Percentiles rank a stretch among this genome's conserved stretches.
Evolutionary conservation across 495 filamentous ascomycete species (phyloP).

Genomic region (Hypomontagnella submonticulosa): DNA sequence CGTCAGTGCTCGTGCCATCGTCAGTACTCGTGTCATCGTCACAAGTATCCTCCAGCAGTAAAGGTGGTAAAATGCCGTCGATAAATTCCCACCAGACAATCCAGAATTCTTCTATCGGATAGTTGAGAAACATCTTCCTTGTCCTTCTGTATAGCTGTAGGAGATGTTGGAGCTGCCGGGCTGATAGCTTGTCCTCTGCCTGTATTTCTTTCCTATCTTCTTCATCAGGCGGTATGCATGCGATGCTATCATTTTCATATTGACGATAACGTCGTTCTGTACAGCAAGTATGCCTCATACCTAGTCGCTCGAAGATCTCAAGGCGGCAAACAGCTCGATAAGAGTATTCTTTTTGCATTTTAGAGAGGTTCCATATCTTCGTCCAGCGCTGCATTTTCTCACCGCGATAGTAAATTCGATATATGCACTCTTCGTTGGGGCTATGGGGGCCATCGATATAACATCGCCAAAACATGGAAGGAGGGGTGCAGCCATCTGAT

Average conservation of each 20-base stretch:
- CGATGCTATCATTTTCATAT: too few relatives aligned
- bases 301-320: slow-evolving; percentile 14
- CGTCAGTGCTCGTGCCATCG: too few relatives aligned
- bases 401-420: background rate
- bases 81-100: slow-evolving; percentile 8
- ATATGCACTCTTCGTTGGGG: too few relatives aligned
- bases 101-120: slow-evolving; percentile 13
- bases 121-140: slow-evolving; percentile 3
- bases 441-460: too few relatives aligned
- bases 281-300: slow-evolving; percentile 16
- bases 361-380: background rate
- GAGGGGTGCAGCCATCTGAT: background rate
- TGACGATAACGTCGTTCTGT: too few relatives aligned
- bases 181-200: slow-evolving; percentile 8
- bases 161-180: background rate
- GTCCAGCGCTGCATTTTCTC: background rate
- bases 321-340: slow-evolving; percentile 8
- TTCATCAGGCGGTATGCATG: too few relatives aligned
- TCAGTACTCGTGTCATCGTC: too few relatives aligned
- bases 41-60: background rate
- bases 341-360: slow-evolving; percentile 2
- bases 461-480: slow-evolving; percentile 1
- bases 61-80: slow-evolving; percentile 6
- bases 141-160: background rate
- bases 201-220: background rate